Percentiles rank a stretch among this genome's conserved stretches.
Conservation (phyloP, 768 basidiomycete species). For the Panaeolus cyanescens region DNA sequence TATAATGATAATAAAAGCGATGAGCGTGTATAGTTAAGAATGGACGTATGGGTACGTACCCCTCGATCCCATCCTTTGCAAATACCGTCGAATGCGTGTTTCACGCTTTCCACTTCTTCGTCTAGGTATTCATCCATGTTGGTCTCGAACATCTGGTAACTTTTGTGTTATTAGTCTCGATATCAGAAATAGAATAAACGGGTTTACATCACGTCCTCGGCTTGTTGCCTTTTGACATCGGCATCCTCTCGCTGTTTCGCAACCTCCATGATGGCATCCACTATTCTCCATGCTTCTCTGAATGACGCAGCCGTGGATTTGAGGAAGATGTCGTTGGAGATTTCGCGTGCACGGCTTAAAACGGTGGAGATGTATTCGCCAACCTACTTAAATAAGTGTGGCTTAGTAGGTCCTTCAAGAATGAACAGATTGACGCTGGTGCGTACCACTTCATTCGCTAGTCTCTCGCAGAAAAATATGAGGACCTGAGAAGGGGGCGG, state of each 20-base stretch:
- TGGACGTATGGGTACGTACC: constrained; percentile 38
- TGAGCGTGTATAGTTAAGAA: neutral
- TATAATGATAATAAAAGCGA: constrained; percentile 5
- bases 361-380: constrained; percentile 85
- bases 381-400: constrained; percentile 46
- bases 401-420: neutral
- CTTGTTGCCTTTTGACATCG: constrained; percentile 48
- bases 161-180: constrained; percentile 29
- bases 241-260: constrained; percentile 41
- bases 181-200: constrained; percentile 2
- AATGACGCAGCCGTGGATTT: constrained; percentile 90
- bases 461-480: constrained; percentile 77
- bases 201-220: constrained; percentile 84
- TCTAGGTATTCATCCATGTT: constrained; percentile 99
- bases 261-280: constrained; percentile 70
- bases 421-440: neutral
- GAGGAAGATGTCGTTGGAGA: constrained; percentile 72
- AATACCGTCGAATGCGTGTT: constrained; percentile 69
- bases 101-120: constrained; percentile 86
- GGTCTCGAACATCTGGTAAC: constrained; percentile 92
- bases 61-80: constrained; percentile 82
- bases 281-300: constrained; percentile 84
- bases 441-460: constrained; percentile 83
- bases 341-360: constrained; percentile 73
- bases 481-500: constrained; percentile 79